Base-by-base conservation (phyloP, 2,329 filamentous ascomycete species). In the Periconia sp. region DNA sequence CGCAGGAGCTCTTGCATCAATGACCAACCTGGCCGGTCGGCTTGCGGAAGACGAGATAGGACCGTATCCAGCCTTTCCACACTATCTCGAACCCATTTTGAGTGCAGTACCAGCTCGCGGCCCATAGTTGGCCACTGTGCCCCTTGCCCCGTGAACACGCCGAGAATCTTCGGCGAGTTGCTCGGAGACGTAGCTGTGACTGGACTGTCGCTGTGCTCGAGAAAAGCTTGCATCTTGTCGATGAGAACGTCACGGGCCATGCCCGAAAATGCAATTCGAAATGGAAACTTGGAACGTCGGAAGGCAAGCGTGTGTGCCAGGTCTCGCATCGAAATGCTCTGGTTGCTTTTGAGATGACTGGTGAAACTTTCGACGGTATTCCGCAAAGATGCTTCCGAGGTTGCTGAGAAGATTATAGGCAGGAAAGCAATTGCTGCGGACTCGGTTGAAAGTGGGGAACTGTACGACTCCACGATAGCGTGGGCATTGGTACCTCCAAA, bases 71-170 rank as follows among this genome's bases (percentile, higher is more conserved):
- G 36, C 0, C 52, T 33, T 2, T 34, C 23, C 6, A 72, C 36
- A 0, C 56, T 42, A 5, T 6, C 4, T 2, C 2, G 29, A 32
- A 62, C 65, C 9, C 52, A 46, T 6, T 40, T 37, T 3, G 43
- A 48, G 13, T 57, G 38, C 1, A 40, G 21, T 18, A 71, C 33
- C 1, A 75, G 57, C 22, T 69, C 56, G 2, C 48, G 44, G 4
- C 72, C 71, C 72, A 75, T 75, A 1, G 52, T 52, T 0, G 53
- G 40, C 66, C 69, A 75, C 24, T 74, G 72, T 1, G 70, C 70
- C 21, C 73, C 72, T 38, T 75, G 73, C 2, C 73, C 72, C 0
- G 71, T 73, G 48, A 75, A 74, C 1, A 75, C 59, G 5, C 70
- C 72, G 4, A 55, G 54, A 10, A 72, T 25, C 11, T 43, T 22